Percentiles rank a stretch among this genome's conserved stretches.
Conservation (phyloP, 345 rosid species). For the Rhodamnia rubescens region DNA sequence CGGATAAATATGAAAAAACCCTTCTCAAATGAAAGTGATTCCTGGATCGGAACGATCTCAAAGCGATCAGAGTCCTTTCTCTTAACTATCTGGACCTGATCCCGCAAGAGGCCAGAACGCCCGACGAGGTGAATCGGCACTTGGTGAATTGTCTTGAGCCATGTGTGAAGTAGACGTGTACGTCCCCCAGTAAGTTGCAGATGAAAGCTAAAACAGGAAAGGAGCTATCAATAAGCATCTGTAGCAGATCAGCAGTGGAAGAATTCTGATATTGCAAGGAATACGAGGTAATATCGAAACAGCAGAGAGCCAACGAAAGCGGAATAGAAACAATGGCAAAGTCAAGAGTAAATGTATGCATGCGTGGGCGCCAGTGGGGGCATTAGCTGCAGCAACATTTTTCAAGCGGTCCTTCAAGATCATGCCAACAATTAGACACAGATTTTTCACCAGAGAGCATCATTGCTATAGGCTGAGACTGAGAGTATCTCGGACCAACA, state of each 20-base stretch:
- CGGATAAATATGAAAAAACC: conserved; percentile 84
- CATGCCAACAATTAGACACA: not conserved
- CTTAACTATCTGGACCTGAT: conserved; percentile 72
- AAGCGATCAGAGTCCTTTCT: conserved; percentile 64
- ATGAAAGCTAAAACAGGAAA: not conserved
- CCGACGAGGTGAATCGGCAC: conserved; percentile 64
- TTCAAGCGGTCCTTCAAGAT: not conserved
- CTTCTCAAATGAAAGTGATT: conserved; percentile 74
- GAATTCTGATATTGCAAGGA: not conserved
- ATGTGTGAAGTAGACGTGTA: conserved; percentile 6
- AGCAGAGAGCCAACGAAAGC: not conserved
- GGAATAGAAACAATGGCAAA: not conserved
- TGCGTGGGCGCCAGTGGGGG: not conserved
- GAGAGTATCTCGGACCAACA: not conserved
- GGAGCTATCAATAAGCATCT: not conserved
- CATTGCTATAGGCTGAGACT: not conserved
- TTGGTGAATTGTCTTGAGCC: conserved; percentile 47
- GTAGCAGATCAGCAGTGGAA: not conserved
- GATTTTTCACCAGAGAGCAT: not conserved
- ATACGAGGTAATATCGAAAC: not conserved
- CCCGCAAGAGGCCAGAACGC: conserved; percentile 73
- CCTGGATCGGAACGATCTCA: conserved; percentile 78
- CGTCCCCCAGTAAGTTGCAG: not conserved
- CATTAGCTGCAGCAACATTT: not conserved
- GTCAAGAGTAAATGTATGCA: not conserved